Percentiles rank a stretch among this genome's conserved stretches.
These are phyloP conservation scores for Komagataella populi DNA, from an alignment of 805 yeast species.

Conservation along the genomic window DNA sequence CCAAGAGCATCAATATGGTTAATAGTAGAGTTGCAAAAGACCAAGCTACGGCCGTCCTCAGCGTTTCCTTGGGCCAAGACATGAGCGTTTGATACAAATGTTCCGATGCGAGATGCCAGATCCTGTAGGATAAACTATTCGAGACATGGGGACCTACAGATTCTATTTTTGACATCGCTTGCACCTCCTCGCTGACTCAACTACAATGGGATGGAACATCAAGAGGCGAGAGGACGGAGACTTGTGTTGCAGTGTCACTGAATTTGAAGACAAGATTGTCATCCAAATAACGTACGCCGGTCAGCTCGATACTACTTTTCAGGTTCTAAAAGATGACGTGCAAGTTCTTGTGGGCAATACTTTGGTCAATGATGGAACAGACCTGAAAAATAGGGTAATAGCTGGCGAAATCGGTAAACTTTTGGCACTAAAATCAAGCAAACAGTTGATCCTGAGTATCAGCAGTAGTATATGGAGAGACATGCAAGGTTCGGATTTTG, in stretches of 20 bases:
- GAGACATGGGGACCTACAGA: constrained; percentile 2
- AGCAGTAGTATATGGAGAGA: background rate
- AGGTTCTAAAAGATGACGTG: constrained; percentile 2
- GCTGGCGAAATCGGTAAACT: background rate
- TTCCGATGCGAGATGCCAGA: background rate
- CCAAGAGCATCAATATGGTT: constrained; percentile 11
- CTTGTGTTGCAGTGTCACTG: constrained; percentile 7
- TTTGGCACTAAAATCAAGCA: background rate
- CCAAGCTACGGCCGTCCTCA: background rate
- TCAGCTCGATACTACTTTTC: constrained; percentile 28
- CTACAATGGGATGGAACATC: constrained; percentile 1
- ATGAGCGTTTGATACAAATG: background rate
- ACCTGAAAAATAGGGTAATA: constrained; percentile 3
- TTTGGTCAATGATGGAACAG: constrained; percentile 14
- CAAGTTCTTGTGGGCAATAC: constrained; percentile 10
- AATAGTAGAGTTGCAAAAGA: constrained; percentile 7
- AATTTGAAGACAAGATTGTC: constrained; percentile 25
- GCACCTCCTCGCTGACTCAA: constrained; percentile 3
- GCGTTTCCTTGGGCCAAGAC: background rate
- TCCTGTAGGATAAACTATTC: background rate
- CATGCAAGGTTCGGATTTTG: constrained; percentile 1
- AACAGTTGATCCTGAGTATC: background rate
- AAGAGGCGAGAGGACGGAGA: constrained; percentile 9
- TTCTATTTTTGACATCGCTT: constrained; percentile 1
- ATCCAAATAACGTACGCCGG: constrained; percentile 28